phyloP scores from a whole-genome alignment of 163 green algal species.

The Scenedesmus sp. region DNA sequence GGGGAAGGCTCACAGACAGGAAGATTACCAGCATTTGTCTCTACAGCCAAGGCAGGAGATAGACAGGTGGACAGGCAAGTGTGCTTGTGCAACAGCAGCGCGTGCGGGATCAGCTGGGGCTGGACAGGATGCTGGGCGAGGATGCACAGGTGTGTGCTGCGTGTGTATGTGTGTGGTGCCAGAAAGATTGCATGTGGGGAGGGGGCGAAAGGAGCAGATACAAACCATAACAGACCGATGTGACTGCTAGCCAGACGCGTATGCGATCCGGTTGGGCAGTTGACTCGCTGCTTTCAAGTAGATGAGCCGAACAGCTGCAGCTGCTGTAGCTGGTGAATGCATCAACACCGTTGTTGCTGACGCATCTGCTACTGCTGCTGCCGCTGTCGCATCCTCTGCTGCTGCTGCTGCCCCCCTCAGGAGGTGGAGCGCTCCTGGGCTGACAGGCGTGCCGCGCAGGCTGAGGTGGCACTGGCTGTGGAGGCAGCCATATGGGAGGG shows the following conservation, averaged over 20 bases:
- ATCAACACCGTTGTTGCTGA: neutral
- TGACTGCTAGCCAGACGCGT: too few relatives aligned
- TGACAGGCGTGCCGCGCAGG: neutral
- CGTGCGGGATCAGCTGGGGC: constrained; percentile 6
- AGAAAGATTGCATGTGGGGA: too few relatives aligned
- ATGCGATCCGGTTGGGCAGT: too few relatives aligned
- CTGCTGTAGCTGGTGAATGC: neutral
- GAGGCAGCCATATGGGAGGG: constrained; percentile 25
- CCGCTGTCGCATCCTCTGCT: neutral
- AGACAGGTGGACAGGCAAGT: too few relatives aligned
- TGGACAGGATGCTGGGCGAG: constrained; percentile 18
- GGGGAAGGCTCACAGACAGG: too few relatives aligned
- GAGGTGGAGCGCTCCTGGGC: constrained; percentile 14
- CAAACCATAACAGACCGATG: too few relatives aligned
- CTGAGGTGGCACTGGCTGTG: constrained; percentile 16
- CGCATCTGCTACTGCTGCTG: neutral
- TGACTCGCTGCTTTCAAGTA: neutral
- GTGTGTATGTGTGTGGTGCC: too few relatives aligned
- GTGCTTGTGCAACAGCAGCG: neutral
- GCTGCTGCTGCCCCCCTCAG: neutral
- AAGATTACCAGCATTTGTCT: too few relatives aligned
- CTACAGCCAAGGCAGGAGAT: too few relatives aligned
- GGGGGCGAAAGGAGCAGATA: too few relatives aligned
- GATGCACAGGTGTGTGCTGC: neutral
- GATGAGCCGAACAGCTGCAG: neutral